Percentiles rank a stretch among this genome's conserved stretches.
Conservation (phyloP, 1,139 yeast species). For the Hanseniaspora sp. region DNA sequence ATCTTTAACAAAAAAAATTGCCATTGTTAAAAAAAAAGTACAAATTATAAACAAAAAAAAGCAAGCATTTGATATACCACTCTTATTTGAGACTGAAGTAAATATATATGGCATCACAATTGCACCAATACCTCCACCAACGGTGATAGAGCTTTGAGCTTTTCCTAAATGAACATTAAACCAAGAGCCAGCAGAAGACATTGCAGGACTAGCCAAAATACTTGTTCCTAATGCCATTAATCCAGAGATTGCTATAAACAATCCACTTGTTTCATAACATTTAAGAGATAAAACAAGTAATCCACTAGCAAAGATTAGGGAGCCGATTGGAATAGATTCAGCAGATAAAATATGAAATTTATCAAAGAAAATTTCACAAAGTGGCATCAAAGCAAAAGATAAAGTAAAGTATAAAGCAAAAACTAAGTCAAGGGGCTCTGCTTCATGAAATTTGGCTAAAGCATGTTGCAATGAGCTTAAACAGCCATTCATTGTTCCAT, state of each 20-base stretch:
- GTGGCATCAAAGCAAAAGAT: conserved; percentile 1
- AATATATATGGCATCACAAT: conserved; percentile 46
- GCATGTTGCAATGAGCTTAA: background rate
- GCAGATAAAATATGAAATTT: background rate
- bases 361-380: background rate
- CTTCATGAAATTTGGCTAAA: background rate
- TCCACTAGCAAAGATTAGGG: conserved; percentile 38
- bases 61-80: conserved; percentile 27
- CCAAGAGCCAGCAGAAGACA: conserved; percentile 50
- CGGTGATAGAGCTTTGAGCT: conserved; percentile 47
- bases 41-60: conserved; percentile 46
- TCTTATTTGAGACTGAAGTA: background rate
- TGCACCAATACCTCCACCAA: conserved; percentile 60
- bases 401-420: background rate
- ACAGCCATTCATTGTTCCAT: conserved; percentile 11
- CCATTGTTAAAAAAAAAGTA: conserved; percentile 33
- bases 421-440: background rate
- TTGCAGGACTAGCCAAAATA: conserved; percentile 43
- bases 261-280: conserved; percentile 44
- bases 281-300: conserved; percentile 42
- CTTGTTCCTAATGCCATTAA: conserved; percentile 51
- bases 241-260: conserved; percentile 46
- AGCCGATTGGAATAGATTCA: conserved; percentile 31
- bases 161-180: conserved; percentile 42
- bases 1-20: conserved; percentile 40